Conservation (phyloP, 306 rosid genomes). For the Rosa chinensis region DNA sequence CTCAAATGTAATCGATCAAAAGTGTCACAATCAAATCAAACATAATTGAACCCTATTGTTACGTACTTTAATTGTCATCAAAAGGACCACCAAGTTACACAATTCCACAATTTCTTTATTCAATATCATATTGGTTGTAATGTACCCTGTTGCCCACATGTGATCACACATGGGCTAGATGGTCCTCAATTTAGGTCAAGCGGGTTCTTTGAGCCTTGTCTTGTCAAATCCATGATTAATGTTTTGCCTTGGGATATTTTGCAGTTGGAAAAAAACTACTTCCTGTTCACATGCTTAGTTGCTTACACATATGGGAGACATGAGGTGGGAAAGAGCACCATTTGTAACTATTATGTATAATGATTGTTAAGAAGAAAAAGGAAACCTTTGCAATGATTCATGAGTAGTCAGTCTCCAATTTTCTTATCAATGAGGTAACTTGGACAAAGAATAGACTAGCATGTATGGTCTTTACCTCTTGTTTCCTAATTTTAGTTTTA, state of each 20-base stretch:
- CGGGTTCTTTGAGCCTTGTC: constrained; percentile 16
- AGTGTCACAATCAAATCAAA: constrained; percentile 29
- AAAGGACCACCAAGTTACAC: constrained; percentile 45
- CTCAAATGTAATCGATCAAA: constrained; percentile 16
- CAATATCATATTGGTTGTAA: neutral
- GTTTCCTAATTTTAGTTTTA: neutral
- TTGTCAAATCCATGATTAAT: constrained; percentile 43
- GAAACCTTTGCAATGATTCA: neutral
- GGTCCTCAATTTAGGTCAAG: constrained; percentile 54
- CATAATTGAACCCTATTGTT: constrained; percentile 26
- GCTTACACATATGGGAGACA: neutral
- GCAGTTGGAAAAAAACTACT: neutral
- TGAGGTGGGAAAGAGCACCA: neutral
- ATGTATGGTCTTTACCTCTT: neutral
- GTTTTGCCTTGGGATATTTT: neutral
- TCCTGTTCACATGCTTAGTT: neutral
- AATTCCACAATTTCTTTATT: neutral
- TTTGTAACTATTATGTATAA: neutral
- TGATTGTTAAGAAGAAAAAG: neutral
- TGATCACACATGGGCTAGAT: constrained; percentile 73
- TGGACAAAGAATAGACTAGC: neutral
- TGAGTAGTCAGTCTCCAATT: neutral
- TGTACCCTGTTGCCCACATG: constrained; percentile 38
- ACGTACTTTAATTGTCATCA: constrained; percentile 10
- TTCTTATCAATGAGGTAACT: neutral